A percentile compares a stretch with the other conserved stretches of the same genome.
Evolutionary conservation across 768 basidiomycete species (phyloP).

Genomic region (Scleroderma bovista): DNA sequence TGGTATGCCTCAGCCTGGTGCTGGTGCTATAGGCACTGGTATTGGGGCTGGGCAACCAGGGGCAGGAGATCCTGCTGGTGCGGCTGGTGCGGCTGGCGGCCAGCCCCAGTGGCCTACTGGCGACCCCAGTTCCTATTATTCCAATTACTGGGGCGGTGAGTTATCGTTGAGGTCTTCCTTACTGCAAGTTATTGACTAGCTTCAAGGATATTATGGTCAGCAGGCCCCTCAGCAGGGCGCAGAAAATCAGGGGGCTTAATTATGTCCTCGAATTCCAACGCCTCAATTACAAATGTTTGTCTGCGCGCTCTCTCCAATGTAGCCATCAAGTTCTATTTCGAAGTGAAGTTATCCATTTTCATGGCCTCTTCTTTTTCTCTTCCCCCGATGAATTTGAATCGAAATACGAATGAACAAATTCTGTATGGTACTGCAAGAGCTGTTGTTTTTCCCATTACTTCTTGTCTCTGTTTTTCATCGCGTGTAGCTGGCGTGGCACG

Average conservation of each 20-base stretch:
- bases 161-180: slow-evolving; percentile 7
- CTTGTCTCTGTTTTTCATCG: slow-evolving; percentile 18
- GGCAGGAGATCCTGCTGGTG: slow-evolving; percentile 48
- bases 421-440: slow-evolving; percentile 29
- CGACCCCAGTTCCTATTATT: slow-evolving; percentile 72
- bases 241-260: slow-evolving; percentile 42
- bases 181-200: slow-evolving; percentile 5
- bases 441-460: slow-evolving; percentile 27
- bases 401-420: slow-evolving; percentile 27
- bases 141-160: slow-evolving; percentile 82
- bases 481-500: slow-evolving; percentile 7
- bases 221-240: slow-evolving; percentile 54
- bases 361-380: slow-evolving; percentile 18
- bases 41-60: slow-evolving; percentile 53
- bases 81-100: slow-evolving; percentile 42
- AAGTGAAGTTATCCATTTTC: slow-evolving; percentile 15
- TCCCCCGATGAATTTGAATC: slow-evolving; percentile 26
- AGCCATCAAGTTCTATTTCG: slow-evolving; percentile 23
- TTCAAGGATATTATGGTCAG: slow-evolving; percentile 75
- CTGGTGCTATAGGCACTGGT: slow-evolving; percentile 48
- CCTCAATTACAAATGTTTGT: slow-evolving; percentile 16
- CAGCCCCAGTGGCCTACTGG: slow-evolving; percentile 76
- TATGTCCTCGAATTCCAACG: slow-evolving; percentile 19
- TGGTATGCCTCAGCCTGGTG: slow-evolving; percentile 52
- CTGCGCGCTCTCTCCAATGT: slow-evolving; percentile 27